Conservation (phyloP, 2,329 filamentous ascomycete species). For the Mollisia scopiformis region DNA sequence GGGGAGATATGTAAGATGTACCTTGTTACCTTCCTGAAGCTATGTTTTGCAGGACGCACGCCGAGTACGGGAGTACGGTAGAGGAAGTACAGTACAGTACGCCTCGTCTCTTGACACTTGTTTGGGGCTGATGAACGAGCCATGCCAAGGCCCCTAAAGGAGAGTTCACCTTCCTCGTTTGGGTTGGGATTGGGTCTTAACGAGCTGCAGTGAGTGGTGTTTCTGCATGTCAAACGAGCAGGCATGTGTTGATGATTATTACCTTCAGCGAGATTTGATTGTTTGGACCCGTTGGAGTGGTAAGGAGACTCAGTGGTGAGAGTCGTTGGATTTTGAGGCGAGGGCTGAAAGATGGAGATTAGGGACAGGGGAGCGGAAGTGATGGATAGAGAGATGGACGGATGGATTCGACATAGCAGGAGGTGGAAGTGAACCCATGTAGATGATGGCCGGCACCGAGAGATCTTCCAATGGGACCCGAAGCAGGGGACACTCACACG, state of each 20-base stretch:
- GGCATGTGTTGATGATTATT: background rate
- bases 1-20: background rate
- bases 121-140: background rate
- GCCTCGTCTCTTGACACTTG: conserved; percentile 1
- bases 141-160: too few species aligned
- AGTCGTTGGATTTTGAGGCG: background rate
- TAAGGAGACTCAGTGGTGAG: background rate
- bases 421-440: background rate
- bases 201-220: background rate
- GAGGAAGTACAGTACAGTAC: too few species aligned
- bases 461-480: background rate
- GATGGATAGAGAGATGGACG: background rate
- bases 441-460: background rate
- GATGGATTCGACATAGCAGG: background rate
- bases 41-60: background rate
- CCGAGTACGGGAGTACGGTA: background rate
- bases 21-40: background rate
- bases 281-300: background rate
- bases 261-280: background rate
- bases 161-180: background rate
- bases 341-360: background rate
- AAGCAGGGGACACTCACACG: background rate
- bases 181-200: too few species aligned
- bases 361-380: background rate
- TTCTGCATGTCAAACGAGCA: background rate